Conservation (phyloP, 2,329 filamentous ascomycete genomes). For the Chalara sp. region DNA sequence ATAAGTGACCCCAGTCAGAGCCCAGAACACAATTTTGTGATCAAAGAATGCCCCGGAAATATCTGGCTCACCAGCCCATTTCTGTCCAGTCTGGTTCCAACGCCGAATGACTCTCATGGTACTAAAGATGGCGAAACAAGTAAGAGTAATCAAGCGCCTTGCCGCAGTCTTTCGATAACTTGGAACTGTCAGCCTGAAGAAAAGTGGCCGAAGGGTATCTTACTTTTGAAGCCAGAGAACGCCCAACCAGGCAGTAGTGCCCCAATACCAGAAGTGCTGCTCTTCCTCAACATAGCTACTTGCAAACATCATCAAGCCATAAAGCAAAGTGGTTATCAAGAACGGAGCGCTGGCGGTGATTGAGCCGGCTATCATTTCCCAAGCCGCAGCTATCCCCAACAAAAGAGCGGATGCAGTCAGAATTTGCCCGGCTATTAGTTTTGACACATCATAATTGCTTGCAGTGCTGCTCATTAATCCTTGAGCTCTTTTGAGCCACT, state of each 20-base stretch:
- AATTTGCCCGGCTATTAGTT: slow-evolving; percentile 43
- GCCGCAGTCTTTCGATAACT: too few species aligned
- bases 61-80: slow-evolving; percentile 85
- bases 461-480: slow-evolving; percentile 79
- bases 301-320: slow-evolving; percentile 91
- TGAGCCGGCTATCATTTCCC: slow-evolving; percentile 32
- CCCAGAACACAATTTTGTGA: slow-evolving; percentile 67
- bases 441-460: slow-evolving; percentile 78
- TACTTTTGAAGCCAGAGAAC: slow-evolving; percentile 42
- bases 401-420: slow-evolving; percentile 30
- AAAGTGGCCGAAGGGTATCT: neutral
- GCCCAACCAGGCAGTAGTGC: slow-evolving; percentile 62
- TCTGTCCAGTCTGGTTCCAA: slow-evolving; percentile 98
- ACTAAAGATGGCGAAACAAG: slow-evolving; percentile 43
- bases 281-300: slow-evolving; percentile 98
- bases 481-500: slow-evolving; percentile 47
- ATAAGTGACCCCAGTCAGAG: slow-evolving; percentile 64
- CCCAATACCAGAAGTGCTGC: slow-evolving; percentile 98
- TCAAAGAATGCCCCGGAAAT: slow-evolving; percentile 68
- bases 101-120: slow-evolving; percentile 62
- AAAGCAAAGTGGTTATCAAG: slow-evolving; percentile 48
- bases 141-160: slow-evolving; percentile 1
- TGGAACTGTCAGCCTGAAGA: too few species aligned
- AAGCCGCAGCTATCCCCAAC: slow-evolving; percentile 30
- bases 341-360: slow-evolving; percentile 36